phyloP scores from a whole-genome alignment of 208 protist species.

The Leishmania braziliensis region DNA sequence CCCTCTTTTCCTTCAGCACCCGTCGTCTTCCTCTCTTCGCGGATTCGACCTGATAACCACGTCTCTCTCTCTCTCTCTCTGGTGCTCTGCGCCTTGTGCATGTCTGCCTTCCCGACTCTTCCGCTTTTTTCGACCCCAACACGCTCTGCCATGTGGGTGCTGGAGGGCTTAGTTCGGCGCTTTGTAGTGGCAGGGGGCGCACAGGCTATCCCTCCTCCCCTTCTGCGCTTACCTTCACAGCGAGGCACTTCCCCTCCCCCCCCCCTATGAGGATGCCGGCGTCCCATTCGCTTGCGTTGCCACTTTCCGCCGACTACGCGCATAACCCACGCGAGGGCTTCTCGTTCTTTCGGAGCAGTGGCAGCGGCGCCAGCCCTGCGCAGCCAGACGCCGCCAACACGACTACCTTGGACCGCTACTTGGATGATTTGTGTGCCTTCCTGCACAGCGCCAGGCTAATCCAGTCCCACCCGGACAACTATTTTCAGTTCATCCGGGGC shows the following conservation, averaged over 20 bases:
- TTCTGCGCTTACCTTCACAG: neutral
- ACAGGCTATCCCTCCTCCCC: neutral
- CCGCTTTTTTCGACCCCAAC: neutral
- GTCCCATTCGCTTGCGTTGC: constrained; percentile 59
- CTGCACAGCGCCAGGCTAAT: constrained; percentile 62
- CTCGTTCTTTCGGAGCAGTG: constrained; percentile 35
- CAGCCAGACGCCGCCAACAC: constrained; percentile 13
- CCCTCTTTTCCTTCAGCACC: neutral
- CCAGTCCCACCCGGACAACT: constrained; percentile 80
- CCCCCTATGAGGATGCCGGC: constrained; percentile 15
- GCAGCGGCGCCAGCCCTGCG: neutral
- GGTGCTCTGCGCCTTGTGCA: neutral
- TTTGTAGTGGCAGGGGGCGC: neutral
- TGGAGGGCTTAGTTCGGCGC: neutral
- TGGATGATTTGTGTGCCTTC: constrained; percentile 72
- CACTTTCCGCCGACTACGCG: constrained; percentile 52
- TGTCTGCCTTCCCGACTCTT: neutral
- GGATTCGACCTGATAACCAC: neutral
- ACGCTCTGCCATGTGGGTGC: neutral
- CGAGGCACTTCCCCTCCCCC: neutral
- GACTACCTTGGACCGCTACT: constrained; percentile 45
- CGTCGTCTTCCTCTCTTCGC: neutral
- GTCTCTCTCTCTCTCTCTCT: neutral
- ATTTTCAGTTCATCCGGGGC: constrained; percentile 59
- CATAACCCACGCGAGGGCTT: constrained; percentile 31